Evolutionary conservation across 208 protist genomes (phyloP).

Genomic region (Trypanosoma rangeli): DNA sequence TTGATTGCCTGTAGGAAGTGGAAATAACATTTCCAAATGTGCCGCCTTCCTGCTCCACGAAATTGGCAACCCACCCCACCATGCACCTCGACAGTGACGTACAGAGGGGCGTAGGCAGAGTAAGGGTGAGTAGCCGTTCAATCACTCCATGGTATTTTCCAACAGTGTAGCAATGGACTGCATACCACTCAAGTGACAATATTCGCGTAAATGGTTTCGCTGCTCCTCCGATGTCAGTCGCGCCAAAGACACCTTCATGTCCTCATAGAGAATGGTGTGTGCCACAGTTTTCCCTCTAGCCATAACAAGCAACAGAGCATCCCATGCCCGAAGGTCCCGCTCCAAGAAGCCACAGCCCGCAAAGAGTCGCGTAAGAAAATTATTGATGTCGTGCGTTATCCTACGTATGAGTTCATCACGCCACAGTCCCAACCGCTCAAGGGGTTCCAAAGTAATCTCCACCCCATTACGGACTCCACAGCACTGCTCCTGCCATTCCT

Average conservation of each 20-base stretch:
- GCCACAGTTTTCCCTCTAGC: not conserved
- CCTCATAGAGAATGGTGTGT: conserved; percentile 14
- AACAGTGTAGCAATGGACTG: conserved; percentile 6
- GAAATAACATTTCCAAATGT: no score
- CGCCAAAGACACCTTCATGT: conserved; percentile 13
- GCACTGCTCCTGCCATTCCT: conserved; percentile 27
- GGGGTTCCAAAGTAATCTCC: not conserved
- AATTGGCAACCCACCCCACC: no score
- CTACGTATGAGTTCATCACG: conserved; percentile 19
- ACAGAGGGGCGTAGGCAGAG: no score
- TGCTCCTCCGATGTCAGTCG: conserved; percentile 11
- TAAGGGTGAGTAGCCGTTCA: not conserved
- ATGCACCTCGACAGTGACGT: no score
- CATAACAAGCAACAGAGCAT: conserved; percentile 4
- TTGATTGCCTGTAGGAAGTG: no score
- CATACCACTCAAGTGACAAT: conserved; percentile 10
- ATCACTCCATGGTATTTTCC: not conserved
- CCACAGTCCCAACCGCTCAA: conserved; percentile 17
- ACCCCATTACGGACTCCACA: conserved; percentile 1
- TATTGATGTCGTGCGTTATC: not conserved
- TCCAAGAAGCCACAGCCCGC: not conserved
- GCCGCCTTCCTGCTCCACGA: no score
- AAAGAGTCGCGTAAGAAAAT: conserved; percentile 21
- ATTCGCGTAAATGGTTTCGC: conserved; percentile 13
- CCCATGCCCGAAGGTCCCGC: conserved; percentile 12